Conservation (phyloP, 306 rosid genomes). For the Spatholobus suberectus region DNA sequence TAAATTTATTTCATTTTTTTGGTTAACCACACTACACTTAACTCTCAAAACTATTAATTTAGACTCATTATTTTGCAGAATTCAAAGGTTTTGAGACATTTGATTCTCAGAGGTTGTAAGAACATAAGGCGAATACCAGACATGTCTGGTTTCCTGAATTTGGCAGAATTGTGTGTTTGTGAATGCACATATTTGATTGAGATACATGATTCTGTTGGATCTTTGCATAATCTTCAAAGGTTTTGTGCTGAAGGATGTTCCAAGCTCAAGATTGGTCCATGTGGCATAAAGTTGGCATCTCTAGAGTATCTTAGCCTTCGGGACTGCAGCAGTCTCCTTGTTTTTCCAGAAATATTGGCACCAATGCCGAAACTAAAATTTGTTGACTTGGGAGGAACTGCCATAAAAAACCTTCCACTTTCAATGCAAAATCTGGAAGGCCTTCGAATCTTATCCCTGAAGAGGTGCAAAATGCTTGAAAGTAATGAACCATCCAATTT, state of each 20-base stretch:
- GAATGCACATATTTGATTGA: not conserved
- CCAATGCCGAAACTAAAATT: not conserved
- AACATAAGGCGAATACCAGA: too few relatives aligned
- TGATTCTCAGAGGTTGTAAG: too few relatives aligned
- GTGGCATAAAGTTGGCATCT: not conserved
- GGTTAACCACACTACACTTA: not conserved
- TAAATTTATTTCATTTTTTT: not conserved
- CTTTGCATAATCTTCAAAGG: not conserved
- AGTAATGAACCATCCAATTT: not conserved
- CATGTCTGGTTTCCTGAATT: not conserved
- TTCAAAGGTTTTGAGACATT: too few relatives aligned
- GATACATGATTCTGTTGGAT: constrained; percentile 6
- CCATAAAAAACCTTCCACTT: not conserved
- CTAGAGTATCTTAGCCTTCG: not conserved
- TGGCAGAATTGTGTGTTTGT: not conserved
- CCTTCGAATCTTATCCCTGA: not conserved
- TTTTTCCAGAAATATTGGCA: not conserved
- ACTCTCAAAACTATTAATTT: not conserved
- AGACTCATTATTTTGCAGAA: too few relatives aligned
- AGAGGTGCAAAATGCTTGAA: not conserved
- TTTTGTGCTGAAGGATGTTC: constrained; percentile 5
- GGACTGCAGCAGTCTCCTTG: not conserved
- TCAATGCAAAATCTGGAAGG: not conserved
- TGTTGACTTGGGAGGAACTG: not conserved
- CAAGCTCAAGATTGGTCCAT: not conserved